phyloP scores from a whole-genome alignment of 257 asterid genomes.

The Vinca minor region DNA sequence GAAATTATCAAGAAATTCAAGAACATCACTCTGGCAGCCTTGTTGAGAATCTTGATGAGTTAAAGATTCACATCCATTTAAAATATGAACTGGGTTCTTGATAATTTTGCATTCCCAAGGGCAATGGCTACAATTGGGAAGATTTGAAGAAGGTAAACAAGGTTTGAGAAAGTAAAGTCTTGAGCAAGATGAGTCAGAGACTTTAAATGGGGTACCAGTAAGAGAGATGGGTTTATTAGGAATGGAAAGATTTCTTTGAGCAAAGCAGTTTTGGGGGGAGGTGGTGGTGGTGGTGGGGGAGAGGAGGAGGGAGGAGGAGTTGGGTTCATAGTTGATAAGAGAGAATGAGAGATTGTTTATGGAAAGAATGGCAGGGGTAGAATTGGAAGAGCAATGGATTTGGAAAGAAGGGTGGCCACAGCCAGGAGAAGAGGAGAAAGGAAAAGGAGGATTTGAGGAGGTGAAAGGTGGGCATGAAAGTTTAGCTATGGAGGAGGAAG shows the following conservation, averaged over 20 bases:
- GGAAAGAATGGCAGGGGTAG: conserved; percentile 64
- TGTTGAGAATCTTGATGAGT: conserved; percentile 51
- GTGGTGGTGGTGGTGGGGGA: conserved; percentile 26
- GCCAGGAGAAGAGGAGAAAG: conserved; percentile 72
- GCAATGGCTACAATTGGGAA: conserved; percentile 69
- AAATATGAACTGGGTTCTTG: conserved; percentile 47
- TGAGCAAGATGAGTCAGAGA: conserved; percentile 76
- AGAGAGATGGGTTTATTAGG: conserved; percentile 49
- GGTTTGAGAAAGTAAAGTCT: conserved; percentile 60
- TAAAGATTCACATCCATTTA: conserved; percentile 50
- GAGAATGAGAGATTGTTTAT: conserved; percentile 47
- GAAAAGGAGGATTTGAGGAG: conserved; percentile 54
- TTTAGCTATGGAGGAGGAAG: conserved; percentile 11
- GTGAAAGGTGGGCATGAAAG: conserved; percentile 62
- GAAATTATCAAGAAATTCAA: conserved; percentile 59
- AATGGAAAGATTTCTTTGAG: conserved; percentile 27
- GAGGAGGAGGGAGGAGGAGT: conserved; percentile 52
- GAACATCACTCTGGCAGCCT: conserved; percentile 66
- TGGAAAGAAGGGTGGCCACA: conserved; percentile 96
- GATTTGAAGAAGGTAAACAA: conserved; percentile 49
- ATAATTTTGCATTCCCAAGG: conserved; percentile 65
- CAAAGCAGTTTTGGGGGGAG: conserved; percentile 38
- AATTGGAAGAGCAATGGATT: conserved; percentile 42
- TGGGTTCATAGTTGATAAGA: conserved; percentile 47
- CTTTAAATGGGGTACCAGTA: conserved; percentile 61